Percentiles rank a stretch among this genome's conserved stretches.
phyloP scores from a whole-genome alignment of 192 early-diverging fungal genomes.

The Coemansia asiatica region DNA sequence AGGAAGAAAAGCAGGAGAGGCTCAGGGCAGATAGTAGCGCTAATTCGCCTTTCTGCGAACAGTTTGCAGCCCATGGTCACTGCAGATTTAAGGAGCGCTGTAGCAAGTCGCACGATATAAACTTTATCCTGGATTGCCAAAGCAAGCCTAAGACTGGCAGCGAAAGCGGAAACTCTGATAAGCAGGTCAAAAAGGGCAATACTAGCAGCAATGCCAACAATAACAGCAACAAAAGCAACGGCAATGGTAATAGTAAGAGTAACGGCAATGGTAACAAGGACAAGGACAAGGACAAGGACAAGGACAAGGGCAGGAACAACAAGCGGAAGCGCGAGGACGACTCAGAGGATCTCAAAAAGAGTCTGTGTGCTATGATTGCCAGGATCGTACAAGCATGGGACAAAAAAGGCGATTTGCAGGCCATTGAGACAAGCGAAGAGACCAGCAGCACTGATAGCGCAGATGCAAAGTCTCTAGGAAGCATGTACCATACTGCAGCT shows the following conservation, averaged over 20 bases:
- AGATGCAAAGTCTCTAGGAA: conserved; percentile 9
- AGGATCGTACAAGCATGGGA: neutral
- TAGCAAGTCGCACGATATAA: conserved; percentile 77
- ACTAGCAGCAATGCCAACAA: neutral
- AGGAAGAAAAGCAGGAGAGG: neutral
- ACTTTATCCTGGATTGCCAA: conserved; percentile 79
- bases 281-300: neutral
- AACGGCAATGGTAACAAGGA: neutral
- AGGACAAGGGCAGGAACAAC: neutral
- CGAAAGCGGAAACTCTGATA: neutral
- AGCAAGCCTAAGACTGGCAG: conserved; percentile 15
- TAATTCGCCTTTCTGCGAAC: conserved; percentile 64
- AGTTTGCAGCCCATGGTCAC: conserved; percentile 84
- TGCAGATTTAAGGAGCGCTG: conserved; percentile 72
- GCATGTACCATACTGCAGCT: conserved; percentile 83
- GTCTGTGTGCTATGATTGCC: neutral
- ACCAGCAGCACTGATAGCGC: conserved; percentile 2
- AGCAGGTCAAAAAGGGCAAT: neutral
- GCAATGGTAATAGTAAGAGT: neutral
- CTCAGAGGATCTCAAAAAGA: conserved; percentile 4
- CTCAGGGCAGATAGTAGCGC: neutral
- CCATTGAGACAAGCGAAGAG: neutral
- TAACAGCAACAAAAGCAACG: neutral
- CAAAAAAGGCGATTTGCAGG: neutral
- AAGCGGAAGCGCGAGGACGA: conserved; percentile 19